Evolutionary conservation across 73 alveolate genomes (phyloP).

Genomic region (Tetrahymena elliotti): DNA sequence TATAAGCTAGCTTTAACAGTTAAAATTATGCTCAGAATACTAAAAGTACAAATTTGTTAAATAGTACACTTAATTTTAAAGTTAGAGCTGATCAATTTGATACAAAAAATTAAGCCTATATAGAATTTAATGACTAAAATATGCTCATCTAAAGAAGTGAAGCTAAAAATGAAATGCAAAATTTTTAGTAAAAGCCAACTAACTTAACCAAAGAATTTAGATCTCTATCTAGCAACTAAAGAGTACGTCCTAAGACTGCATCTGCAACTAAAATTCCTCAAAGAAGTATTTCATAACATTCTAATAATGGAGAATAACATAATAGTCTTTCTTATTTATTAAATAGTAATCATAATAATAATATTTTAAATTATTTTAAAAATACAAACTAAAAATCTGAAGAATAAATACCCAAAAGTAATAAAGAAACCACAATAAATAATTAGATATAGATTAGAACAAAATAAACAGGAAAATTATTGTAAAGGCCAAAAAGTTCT

Average conservation of each 20-base stretch:
- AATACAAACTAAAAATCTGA: background rate
- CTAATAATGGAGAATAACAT: background rate
- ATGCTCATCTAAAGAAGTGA: background rate
- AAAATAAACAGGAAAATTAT: no score
- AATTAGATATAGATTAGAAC: background rate
- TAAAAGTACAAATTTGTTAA: background rate
- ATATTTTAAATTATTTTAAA: background rate
- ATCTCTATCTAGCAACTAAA: background rate
- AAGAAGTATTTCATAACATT: background rate
- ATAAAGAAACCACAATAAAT: background rate
- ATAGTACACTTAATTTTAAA: background rate
- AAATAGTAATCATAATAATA: background rate
- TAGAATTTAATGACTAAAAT: background rate
- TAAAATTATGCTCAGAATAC: background rate
- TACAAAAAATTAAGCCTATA: no score
- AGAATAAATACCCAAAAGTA: background rate
- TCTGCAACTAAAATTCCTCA: background rate
- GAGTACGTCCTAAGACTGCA: background rate
- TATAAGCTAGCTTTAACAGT: background rate
- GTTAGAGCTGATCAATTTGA: background rate
- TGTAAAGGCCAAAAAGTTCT: background rate
- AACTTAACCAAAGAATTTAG: background rate
- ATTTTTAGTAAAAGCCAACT: background rate
- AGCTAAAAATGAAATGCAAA: no score
- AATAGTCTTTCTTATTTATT: background rate